Base-by-base conservation (phyloP, 257 asterid genomes). In the Fraxinus pennsylvanica region DNA sequence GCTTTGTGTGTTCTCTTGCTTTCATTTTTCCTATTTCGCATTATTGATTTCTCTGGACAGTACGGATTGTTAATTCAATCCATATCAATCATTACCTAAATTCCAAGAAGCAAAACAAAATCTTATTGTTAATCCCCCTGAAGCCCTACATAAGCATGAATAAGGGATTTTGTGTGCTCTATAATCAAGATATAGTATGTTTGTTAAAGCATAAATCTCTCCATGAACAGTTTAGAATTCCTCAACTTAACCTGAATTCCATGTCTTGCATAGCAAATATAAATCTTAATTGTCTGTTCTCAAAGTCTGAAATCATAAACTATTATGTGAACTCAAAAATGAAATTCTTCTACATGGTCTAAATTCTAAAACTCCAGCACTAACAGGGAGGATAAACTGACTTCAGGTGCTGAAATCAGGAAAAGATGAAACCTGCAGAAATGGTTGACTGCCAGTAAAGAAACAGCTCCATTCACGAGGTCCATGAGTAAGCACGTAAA, bases 341-440 rank as follows among this genome's bases (percentile, higher is more conserved):
- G 10, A n/a, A 50, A 29, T 7, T 36, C 27, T 71, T 36, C 41
- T 17, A 67, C 4, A 3, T 19, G 3, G 47, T 33, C 57, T 45
- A 33, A 17, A n/a, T 65, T 81, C 27, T 15, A 38, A 45, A 72
- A 19, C 29, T 14, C 21, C 19, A 10, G 30, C 30, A 39, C 61
- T n/a, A 75, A 29, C 41, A 15, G 10, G 50, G n/a, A 66, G 22
- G 69, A 25, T 67, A 81, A 22, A 75, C 80, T 76, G 57, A 10
- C 7, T 4, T 17, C 47, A 14, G 69, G 66, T 67, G 32, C 6
- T 41, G 68, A 61, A 71, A 33, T 59, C 6, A 54, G 7, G 8
- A 47, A 57, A 68, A 72, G 22, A 71, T 22, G 41, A 69, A 9
- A 41, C 36, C 0, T 36, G 5, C 35, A 9, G 54, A n/a, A 77